These are phyloP conservation scores for Gossypium lobatum DNA, from an alignment of 441 rosid species.

Conservation along the genomic window DNA sequence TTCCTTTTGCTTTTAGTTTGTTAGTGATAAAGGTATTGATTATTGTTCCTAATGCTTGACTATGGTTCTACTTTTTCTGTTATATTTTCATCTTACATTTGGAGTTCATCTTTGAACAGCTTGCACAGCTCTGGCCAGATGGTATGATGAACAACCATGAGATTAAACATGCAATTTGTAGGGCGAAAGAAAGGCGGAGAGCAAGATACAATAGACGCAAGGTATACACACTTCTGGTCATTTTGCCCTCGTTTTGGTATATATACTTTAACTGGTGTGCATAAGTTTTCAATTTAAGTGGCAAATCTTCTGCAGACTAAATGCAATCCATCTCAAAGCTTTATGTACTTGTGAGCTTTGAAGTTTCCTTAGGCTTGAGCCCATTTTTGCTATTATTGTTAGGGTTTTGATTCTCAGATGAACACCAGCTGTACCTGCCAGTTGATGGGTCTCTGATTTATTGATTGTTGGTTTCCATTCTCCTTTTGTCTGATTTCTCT, in stretches of 20 bases:
- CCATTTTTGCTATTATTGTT: neutral
- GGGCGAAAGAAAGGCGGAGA: constrained; percentile 76
- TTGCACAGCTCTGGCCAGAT: constrained; percentile 85
- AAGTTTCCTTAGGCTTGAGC: neutral
- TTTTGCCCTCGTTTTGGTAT: neutral
- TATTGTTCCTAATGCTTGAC: neutral
- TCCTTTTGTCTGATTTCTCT: neutral
- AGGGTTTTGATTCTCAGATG: neutral
- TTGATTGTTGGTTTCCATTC: neutral
- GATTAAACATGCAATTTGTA: constrained; percentile 83
- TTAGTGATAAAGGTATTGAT: neutral
- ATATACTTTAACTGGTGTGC: neutral
- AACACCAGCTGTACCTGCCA: neutral
- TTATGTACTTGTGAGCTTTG: neutral
- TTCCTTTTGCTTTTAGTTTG: neutral
- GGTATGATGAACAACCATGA: constrained; percentile 88
- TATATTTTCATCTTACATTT: constrained; percentile 11
- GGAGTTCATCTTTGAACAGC: constrained; percentile 44
- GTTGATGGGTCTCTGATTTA: neutral
- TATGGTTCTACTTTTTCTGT: neutral
- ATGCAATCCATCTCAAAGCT: neutral
- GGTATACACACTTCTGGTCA: constrained; percentile 22
- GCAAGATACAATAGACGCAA: constrained; percentile 39
- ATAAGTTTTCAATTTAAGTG: neutral
- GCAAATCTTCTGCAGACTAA: neutral